Conservation (phyloP, 1,139 yeast genomes). For the Hansenula lynferdii region DNA sequence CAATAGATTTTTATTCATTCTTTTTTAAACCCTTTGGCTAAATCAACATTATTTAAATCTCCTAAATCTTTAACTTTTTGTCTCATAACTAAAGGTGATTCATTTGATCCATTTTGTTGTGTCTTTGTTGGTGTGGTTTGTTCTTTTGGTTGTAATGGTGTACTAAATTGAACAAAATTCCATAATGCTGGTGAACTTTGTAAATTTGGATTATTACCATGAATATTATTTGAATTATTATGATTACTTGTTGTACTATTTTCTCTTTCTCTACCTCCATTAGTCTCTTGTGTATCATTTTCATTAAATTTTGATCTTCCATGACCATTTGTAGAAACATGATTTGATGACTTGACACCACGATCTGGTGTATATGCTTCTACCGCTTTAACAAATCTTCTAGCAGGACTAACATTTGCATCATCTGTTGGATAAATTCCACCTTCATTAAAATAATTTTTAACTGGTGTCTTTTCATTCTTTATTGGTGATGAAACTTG, state of each 20-base stretch:
- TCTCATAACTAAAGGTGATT: conserved; percentile 17
- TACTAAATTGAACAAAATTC: conserved; percentile 75
- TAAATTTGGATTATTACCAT: conserved; percentile 8
- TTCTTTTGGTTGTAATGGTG: conserved; percentile 47
- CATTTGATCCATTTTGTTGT: conserved; percentile 22
- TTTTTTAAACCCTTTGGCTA: conserved; percentile 35
- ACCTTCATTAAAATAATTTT: conserved; percentile 13
- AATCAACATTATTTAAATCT: conserved; percentile 41
- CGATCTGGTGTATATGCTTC: conserved; percentile 85
- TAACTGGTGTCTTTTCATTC: conserved; percentile 16
- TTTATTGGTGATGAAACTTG: conserved; percentile 29
- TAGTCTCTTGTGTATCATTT: too few species aligned
- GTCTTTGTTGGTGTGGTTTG: conserved; percentile 37
- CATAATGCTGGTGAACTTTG: conserved; percentile 71
- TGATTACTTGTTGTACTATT: not conserved
- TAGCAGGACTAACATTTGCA: conserved; percentile 27
- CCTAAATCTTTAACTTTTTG: conserved; percentile 28
- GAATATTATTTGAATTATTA: conserved; percentile 9
- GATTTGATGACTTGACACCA: conserved; percentile 36
- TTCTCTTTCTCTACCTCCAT: too few species aligned
- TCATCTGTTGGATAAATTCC: conserved; percentile 10
- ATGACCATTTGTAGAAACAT: conserved; percentile 4
- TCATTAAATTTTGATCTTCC: conserved; percentile 5
- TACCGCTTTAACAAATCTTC: conserved; percentile 53
- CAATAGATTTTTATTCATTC: conserved; percentile 6